Conservation (phyloP, 192 early-diverging fungal species). For the Pilobolus umbonatus region DNA sequence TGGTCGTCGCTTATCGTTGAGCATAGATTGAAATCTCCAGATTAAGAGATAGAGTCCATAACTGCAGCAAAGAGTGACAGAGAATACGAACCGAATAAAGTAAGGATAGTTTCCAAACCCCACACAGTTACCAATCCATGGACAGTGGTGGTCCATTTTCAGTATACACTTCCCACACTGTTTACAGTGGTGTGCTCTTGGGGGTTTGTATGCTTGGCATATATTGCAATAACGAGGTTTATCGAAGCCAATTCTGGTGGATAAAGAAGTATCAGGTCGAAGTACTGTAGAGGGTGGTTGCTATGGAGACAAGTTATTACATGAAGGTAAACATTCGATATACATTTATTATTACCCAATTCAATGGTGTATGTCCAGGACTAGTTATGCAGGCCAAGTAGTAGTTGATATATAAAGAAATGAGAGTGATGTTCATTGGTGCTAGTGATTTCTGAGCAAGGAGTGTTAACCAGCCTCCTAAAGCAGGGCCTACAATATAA, state of each 20-base stretch:
- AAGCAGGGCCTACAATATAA: slow-evolving; percentile 3
- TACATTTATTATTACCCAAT: slow-evolving; percentile 31
- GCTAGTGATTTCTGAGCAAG: slow-evolving; percentile 33
- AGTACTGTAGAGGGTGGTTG: not conserved
- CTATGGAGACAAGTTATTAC: not conserved
- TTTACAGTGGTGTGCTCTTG: slow-evolving; percentile 75
- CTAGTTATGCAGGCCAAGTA: slow-evolving; percentile 64
- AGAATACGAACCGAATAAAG: slow-evolving; percentile 76
- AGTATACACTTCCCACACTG: slow-evolving; percentile 73
- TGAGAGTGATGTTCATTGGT: slow-evolving; percentile 70
- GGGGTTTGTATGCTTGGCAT: slow-evolving; percentile 63
- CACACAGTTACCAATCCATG: slow-evolving; percentile 89
- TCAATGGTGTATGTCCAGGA: slow-evolving; percentile 68
- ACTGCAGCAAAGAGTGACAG: slow-evolving; percentile 53
- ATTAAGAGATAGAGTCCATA: slow-evolving; percentile 53
- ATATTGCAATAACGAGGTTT: slow-evolving; percentile 66
- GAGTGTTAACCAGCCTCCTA: slow-evolving; percentile 6
- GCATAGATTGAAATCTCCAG: slow-evolving; percentile 43
- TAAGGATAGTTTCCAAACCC: slow-evolving; percentile 70
- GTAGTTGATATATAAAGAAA: slow-evolving; percentile 80
- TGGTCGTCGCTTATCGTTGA: slow-evolving; percentile 16
- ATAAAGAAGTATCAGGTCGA: slow-evolving; percentile 22
- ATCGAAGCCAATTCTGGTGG: slow-evolving; percentile 51
- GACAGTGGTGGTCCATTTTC: slow-evolving; percentile 88
- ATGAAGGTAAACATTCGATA: not conserved